These are phyloP conservation scores for Ophiostoma novo-ulmi DNA, from an alignment of 2,329 filamentous ascomycete species.

Conservation along the genomic window DNA sequence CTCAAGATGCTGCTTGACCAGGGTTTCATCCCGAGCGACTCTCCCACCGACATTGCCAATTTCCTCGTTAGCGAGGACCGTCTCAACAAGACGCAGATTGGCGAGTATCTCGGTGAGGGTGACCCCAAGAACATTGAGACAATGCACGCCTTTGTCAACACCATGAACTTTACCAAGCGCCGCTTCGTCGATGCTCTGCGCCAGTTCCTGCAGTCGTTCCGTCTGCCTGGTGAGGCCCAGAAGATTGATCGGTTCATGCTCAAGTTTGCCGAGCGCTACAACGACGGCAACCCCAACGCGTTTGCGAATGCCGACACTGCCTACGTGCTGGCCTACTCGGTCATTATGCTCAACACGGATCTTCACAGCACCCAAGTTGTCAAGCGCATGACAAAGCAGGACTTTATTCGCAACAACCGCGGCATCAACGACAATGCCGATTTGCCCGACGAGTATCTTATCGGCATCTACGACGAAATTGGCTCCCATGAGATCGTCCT, in stretches of 20 bases:
- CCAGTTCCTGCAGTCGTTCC: conserved; percentile 89
- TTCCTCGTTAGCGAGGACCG: conserved; percentile 79
- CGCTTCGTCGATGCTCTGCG: conserved; percentile 90
- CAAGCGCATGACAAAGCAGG: conserved; percentile 86
- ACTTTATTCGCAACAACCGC: conserved; percentile 98
- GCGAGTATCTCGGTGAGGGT: conserved; percentile 91
- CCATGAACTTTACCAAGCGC: conserved; percentile 87
- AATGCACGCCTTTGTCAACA: conserved; percentile 97
- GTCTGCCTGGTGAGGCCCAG: conserved; percentile 89
- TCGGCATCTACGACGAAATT: conserved; percentile 89
- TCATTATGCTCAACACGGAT: conserved; percentile 95
- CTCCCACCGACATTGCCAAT: conserved; percentile 72
- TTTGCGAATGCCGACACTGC: conserved; percentile 98
- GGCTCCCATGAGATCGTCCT: conserved; percentile 86
- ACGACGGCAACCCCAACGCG: conserved; percentile 89
- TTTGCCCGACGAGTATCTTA: conserved; percentile 86
- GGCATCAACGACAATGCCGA: conserved; percentile 97
- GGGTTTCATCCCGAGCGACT: conserved; percentile 78
- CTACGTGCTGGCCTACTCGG: conserved; percentile 92
- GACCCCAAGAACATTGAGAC: conserved; percentile 90
- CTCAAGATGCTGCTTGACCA: conserved; percentile 78
- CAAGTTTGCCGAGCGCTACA: conserved; percentile 95
- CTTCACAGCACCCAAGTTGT: conserved; percentile 82
- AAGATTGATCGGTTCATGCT: conserved; percentile 99
- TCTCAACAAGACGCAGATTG: conserved; percentile 85